These are phyloP conservation scores for Verticillium zaregamsianum DNA, from an alignment of 2,329 filamentous ascomycete species.

Conservation along the genomic window DNA sequence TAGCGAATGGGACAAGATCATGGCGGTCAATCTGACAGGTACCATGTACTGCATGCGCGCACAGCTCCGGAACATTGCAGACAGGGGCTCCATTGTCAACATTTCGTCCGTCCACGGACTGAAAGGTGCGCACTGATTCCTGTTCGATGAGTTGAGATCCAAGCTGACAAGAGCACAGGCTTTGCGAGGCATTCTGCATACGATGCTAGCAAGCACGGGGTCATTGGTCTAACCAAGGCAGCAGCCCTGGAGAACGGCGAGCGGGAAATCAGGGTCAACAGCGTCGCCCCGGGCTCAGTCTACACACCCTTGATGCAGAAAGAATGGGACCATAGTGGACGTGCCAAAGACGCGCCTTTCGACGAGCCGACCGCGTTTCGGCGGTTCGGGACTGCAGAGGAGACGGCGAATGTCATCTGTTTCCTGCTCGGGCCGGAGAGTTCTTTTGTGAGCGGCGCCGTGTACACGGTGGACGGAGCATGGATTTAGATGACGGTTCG, in stretches of 20 bases:
- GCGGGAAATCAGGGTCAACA: constrained; percentile 36
- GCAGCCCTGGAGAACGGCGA: constrained; percentile 33
- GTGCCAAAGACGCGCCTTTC: constrained; percentile 31
- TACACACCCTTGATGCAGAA: constrained; percentile 45
- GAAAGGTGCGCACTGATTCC: constrained; percentile 12
- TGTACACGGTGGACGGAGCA: constrained; percentile 43
- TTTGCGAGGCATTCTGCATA: constrained; percentile 27
- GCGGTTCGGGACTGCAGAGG: constrained; percentile 41
- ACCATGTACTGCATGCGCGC: constrained; percentile 35
- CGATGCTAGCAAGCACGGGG: constrained; percentile 30
- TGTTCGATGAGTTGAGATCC: constrained; percentile 9
- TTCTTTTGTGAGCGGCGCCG: constrained; percentile 39
- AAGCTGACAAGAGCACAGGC: constrained; percentile 18
- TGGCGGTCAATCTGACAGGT: constrained; percentile 33
- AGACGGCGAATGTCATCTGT: constrained; percentile 41
- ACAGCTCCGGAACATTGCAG: constrained; percentile 30
- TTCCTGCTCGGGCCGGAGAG: constrained; percentile 44
- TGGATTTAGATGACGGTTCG: constrained; percentile 22
- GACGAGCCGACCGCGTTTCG: constrained; percentile 37
- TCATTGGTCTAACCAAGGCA: constrained; percentile 27
- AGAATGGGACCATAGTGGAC: constrained; percentile 26
- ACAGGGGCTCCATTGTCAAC: constrained; percentile 47
- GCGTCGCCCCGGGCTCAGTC: constrained; percentile 42
- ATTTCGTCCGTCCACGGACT: constrained; percentile 38
- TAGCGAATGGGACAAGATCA: constrained; percentile 32